These are phyloP conservation scores for Chlorella sp. DNA, from an alignment of 139 green algal genomes.

Conservation along the genomic window DNA sequence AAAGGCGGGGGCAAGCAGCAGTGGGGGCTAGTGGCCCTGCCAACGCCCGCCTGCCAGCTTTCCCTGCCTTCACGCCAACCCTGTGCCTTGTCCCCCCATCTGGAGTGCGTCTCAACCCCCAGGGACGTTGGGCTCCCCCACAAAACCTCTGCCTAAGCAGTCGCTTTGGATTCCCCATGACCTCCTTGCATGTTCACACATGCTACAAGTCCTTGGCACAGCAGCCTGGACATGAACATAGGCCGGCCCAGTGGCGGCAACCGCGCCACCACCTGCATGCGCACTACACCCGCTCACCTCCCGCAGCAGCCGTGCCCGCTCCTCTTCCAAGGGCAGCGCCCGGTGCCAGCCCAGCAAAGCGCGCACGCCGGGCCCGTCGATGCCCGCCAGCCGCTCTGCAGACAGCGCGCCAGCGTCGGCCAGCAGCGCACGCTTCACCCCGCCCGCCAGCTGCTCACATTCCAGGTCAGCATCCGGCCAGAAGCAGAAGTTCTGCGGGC, in stretches of 20 bases:
- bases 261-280: background rate
- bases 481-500: constrained; percentile 95
- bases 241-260: no score
- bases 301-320: constrained; percentile 82
- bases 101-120: no score
- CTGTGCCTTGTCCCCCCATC: background rate
- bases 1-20: background rate
- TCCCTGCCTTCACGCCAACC: background rate
- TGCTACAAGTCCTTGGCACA: no score
- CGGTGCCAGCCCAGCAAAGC: constrained; percentile 65
- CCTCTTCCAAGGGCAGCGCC: constrained; percentile 81
- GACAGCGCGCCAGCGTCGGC: constrained; percentile 59
- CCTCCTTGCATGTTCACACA: no score
- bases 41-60: no score
- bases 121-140: no score
- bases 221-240: background rate
- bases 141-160: no score
- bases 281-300: constrained; percentile 62
- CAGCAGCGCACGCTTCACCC: constrained; percentile 69
- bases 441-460: constrained; percentile 88
- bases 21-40: no score
- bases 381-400: constrained; percentile 58
- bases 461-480: constrained; percentile 90
- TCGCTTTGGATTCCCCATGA: no score
- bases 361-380: constrained; percentile 46